phyloP scores from a whole-genome alignment of 2,329 filamentous ascomycete genomes.

The Xylariaceae sp. region DNA sequence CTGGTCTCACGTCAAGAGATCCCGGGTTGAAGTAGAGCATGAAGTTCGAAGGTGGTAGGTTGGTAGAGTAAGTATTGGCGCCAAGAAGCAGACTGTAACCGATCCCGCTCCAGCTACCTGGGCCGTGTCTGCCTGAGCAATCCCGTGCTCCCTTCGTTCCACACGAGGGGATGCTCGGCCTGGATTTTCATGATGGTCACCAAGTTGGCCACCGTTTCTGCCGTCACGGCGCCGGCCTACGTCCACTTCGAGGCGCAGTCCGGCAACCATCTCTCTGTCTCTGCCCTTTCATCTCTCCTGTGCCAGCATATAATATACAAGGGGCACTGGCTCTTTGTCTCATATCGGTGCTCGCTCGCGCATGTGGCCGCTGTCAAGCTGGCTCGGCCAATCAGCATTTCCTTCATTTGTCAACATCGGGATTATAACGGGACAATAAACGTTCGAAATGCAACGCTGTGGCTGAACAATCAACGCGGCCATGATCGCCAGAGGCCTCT shows the following conservation, averaged over 20 bases:
- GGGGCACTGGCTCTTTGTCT: neutral
- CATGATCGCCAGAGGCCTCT: conserved; percentile 2
- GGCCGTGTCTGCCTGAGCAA: neutral
- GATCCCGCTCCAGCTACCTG: neutral
- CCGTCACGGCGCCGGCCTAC: neutral
- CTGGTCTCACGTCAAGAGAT: neutral
- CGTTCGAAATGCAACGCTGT: conserved; percentile 14
- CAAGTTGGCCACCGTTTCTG: neutral
- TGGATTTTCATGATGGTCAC: neutral
- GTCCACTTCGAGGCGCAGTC: neutral
- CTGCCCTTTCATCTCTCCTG: neutral
- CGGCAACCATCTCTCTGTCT: neutral
- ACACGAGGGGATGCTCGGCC: neutral
- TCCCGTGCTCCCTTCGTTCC: neutral
- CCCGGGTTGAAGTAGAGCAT: neutral
- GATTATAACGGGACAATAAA: conserved; percentile 3
- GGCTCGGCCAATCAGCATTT: conserved; percentile 9
- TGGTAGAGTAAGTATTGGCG: neutral
- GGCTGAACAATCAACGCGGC: conserved; percentile 14
- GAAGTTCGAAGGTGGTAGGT: neutral
- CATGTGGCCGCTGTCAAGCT: neutral
- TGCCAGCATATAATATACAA: neutral
- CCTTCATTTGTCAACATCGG: conserved; percentile 13
- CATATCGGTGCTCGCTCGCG: neutral
- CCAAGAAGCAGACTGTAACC: neutral